Conservation (phyloP, 768 basidiomycete genomes). For the Suillus subluteus region DNA sequence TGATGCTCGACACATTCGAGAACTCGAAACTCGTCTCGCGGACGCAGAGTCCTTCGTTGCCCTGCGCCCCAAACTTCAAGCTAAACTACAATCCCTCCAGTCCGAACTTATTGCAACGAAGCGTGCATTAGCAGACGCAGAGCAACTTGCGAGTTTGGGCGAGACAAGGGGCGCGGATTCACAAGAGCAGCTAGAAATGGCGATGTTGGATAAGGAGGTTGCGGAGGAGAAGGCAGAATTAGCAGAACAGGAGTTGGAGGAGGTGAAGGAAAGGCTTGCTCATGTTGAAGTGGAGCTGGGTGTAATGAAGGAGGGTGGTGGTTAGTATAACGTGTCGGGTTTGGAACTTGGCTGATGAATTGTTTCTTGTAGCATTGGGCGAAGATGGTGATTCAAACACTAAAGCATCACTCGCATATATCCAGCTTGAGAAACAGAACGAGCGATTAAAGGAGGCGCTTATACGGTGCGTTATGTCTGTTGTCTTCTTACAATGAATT, state of each 20-base stretch:
- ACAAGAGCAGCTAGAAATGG: constrained; percentile 92
- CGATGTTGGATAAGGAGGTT: constrained; percentile 93
- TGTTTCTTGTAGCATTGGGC: constrained; percentile 19
- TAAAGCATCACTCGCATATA: constrained; percentile 67
- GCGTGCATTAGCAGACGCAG: constrained; percentile 76
- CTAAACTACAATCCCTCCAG: constrained; percentile 81
- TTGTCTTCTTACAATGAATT: background rate
- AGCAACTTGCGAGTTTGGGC: constrained; percentile 72
- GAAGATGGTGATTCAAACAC: constrained; percentile 38
- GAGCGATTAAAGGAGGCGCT: constrained; percentile 94
- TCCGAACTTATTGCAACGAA: constrained; percentile 76
- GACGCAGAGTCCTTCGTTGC: constrained; percentile 86
- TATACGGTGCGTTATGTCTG: constrained; percentile 55
- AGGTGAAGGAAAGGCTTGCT: constrained; percentile 75
- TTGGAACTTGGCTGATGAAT: constrained; percentile 12
- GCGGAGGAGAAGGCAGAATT: constrained; percentile 91
- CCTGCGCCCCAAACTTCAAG: constrained; percentile 88
- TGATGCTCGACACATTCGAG: constrained; percentile 81
- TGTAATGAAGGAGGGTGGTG: constrained; percentile 67
- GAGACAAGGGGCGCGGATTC: constrained; percentile 76
- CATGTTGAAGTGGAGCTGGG: constrained; percentile 83
- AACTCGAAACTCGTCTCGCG: constrained; percentile 80
- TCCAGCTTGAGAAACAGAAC: constrained; percentile 96
- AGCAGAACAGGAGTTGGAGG: constrained; percentile 77
- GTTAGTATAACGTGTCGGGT: constrained; percentile 19